phyloP scores from a whole-genome alignment of 495 filamentous ascomycete genomes.

The Penicillium taxi region DNA sequence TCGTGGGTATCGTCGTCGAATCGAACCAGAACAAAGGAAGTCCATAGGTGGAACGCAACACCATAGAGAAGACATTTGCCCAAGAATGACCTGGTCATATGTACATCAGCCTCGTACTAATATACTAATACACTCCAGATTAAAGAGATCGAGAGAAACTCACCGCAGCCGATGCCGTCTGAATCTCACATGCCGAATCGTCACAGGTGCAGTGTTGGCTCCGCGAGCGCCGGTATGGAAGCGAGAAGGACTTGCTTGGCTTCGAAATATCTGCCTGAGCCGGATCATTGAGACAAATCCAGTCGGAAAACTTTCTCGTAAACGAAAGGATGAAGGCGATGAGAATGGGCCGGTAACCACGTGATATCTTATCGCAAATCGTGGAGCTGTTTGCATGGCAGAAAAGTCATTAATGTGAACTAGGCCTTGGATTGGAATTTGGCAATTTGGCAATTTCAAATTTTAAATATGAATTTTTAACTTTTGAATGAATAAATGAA shows the following conservation, averaged over 20 bases:
- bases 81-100: conserved; percentile 22
- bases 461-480: no score
- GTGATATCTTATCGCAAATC: conserved; percentile 19
- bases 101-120: conserved; percentile 4
- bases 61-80: conserved; percentile 28
- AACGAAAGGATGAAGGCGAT: conserved; percentile 1
- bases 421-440: no score
- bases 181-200: conserved; percentile 32
- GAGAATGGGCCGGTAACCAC: conserved; percentile 8
- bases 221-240: conserved; percentile 17
- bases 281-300: conserved; percentile 31
- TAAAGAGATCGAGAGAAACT: conserved; percentile 2
- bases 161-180: conserved; percentile 36
- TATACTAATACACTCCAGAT: background rate
- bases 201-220: conserved; percentile 9
- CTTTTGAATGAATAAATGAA: no score
- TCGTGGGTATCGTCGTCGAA: conserved; percentile 30
- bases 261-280: conserved; percentile 26
- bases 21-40: conserved; percentile 31
- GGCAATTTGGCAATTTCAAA: no score
- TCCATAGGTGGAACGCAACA: conserved; percentile 33
- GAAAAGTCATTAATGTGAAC: no score
- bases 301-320: conserved; percentile 1
- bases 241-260: conserved; percentile 15
- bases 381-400: no score